These are phyloP conservation scores for Cladophialophora psammophila DNA, from an alignment of 2,329 filamentous ascomycete species.

Conservation along the genomic window DNA sequence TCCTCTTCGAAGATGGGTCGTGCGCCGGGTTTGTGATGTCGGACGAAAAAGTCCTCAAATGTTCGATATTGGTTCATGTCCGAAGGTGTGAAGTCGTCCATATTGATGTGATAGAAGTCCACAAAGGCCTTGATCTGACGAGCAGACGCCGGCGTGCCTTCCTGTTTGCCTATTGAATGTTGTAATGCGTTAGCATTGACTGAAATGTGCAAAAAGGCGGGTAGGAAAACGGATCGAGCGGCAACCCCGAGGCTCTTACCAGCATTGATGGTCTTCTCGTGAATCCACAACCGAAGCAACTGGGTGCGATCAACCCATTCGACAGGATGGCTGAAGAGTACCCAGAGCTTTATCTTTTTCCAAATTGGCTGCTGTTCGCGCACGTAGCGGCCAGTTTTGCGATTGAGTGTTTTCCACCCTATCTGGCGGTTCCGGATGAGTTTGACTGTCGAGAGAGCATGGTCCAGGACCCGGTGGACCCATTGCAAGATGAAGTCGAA, in stretches of 20 bases:
- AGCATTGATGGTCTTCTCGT: constrained; percentile 46
- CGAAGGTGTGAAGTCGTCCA: constrained; percentile 83
- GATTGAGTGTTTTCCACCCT: constrained; percentile 45
- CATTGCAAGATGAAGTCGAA: constrained; percentile 5
- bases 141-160: constrained; percentile 88
- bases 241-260: constrained; percentile 38
- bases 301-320: constrained; percentile 53
- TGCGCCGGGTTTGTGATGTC: constrained; percentile 82
- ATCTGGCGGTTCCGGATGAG: constrained; percentile 44
- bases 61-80: constrained; percentile 81
- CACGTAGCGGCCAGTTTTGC: constrained; percentile 47
- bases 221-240: background rate
- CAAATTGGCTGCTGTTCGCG: constrained; percentile 51
- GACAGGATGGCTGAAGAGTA: constrained; percentile 52
- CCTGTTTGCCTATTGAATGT: constrained; percentile 73
- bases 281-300: constrained; percentile 48
- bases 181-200: constrained; percentile 6
- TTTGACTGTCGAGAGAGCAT: constrained; percentile 20
- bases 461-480: constrained; percentile 3
- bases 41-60: constrained; percentile 99
- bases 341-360: constrained; percentile 52
- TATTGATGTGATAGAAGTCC: constrained; percentile 90
- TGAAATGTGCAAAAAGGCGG: background rate
- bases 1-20: constrained; percentile 89
- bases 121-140: constrained; percentile 90